Conservation (phyloP, 179 eudicot genomes). For the Heliamphora pulchella region DNA sequence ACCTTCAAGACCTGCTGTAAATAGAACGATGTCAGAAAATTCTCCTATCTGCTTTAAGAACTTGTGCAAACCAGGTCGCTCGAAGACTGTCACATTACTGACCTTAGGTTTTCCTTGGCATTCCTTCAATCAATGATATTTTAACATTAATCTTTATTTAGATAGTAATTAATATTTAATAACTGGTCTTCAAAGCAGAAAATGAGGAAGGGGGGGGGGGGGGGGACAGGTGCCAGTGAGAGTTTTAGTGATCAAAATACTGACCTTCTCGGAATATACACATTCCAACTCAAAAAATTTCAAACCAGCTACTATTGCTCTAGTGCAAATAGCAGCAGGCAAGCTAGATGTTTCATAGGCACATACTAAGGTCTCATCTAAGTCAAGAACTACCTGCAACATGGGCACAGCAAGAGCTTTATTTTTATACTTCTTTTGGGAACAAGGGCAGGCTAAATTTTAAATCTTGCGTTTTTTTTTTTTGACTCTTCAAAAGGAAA, state of each 20-base stretch:
- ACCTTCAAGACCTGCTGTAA: conserved; percentile 97
- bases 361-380: conserved; percentile 82
- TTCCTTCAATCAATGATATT: conserved; percentile 38
- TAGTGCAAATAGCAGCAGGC: conserved; percentile 56
- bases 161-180: background rate
- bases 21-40: conserved; percentile 75
- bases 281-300: conserved; percentile 85
- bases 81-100: conserved; percentile 78
- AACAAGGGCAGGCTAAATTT: too few species aligned
- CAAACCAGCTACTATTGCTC: conserved; percentile 69
- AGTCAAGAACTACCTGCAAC: conserved; percentile 81
- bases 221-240: background rate
- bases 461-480: too few species aligned
- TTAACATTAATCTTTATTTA: background rate
- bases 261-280: conserved; percentile 74
- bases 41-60: conserved; percentile 56
- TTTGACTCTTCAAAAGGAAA: background rate
- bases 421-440: too few species aligned
- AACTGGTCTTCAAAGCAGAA: background rate
- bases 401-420: background rate
- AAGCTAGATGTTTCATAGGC: conserved; percentile 78
- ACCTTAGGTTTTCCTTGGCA: conserved; percentile 64
- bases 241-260: background rate
- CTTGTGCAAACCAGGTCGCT: conserved; percentile 73
- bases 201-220: background rate